Base-by-base conservation (phyloP, 768 basidiomycete species). In the Tylopilus plumbeoviolaceoides region DNA sequence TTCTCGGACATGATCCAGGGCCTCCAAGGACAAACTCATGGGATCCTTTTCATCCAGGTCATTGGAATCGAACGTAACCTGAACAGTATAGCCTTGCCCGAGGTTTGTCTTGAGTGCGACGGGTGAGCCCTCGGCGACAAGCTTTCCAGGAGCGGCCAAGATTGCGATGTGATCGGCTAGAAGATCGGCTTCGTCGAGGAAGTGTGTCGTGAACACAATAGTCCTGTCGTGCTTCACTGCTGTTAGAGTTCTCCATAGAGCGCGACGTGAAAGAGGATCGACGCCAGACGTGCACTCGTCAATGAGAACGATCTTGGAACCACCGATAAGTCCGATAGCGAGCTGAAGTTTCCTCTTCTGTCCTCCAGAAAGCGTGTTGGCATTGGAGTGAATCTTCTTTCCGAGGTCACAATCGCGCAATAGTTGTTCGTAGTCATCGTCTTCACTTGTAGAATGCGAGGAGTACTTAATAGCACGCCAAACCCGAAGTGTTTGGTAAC, bases 271-370 rank as follows among this genome's bases (percentile, higher is more conserved):
- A 33, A 92, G 69, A 3, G 89, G 89, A 64, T 92, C 89, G 11
- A 92, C 85, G 3, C 89, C 89, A 21, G 86, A 89, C 2, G 88
- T 90, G 62, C 84, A 85, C 64, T 84, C 82, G 58, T 84, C 82
- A 10, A 83, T 79, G n/a, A 82, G 72, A 30, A 82, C 73, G 53
- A 83, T 81, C 62, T 80, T 82, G 0, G 87, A 89, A 2, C 88
- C 87, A 5, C 87, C 87, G 23, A 89, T 73, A 11, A 91, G 72
- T 11, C 89, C 89, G 59, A 89, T 84, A 0, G 89, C 89, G n/a
- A 91, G 72, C 59, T 91, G 89, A 23, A 91, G 70, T 68, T 91
- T 91, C 61, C 89, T 68, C 72, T 90, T 91, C 72, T 91, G 89
- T 8, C 89, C 89, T 2, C 89, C 89, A 44, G 82, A 84, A 33